phyloP scores from a whole-genome alignment of 768 basidiomycete species.

The Hericium rajendrae region DNA sequence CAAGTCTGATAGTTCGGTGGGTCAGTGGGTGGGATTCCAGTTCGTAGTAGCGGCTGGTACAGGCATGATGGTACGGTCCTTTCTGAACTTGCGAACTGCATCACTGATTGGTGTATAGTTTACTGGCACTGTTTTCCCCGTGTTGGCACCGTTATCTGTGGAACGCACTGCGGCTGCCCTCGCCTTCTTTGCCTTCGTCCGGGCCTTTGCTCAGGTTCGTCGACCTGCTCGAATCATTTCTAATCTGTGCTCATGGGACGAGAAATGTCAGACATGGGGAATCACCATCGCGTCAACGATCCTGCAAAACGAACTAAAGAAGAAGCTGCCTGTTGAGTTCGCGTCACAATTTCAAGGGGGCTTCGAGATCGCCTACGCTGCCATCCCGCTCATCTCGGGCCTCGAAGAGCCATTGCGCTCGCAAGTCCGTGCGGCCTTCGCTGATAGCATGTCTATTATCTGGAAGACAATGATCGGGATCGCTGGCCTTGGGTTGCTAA shows the following conservation, averaged over 20 bases:
- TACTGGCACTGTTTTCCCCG: constrained; percentile 8
- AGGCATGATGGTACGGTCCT: no score
- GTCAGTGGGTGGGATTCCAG: constrained; percentile 9
- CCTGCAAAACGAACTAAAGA: constrained; percentile 39
- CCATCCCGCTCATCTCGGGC: constrained; percentile 31
- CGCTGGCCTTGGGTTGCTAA: constrained; percentile 25
- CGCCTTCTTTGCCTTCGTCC: constrained; percentile 20
- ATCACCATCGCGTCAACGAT: constrained; percentile 40
- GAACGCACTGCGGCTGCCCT: constrained; percentile 25
- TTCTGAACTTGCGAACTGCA: no score
- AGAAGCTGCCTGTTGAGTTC: constrained; percentile 31
- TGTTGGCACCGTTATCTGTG: constrained; percentile 21
- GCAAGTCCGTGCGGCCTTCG: constrained; percentile 34
- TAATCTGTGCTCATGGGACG: neutral
- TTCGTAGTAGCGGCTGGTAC: constrained; percentile 3
- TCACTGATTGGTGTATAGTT: constrained; percentile 5
- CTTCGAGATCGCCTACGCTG: constrained; percentile 33
- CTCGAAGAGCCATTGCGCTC: constrained; percentile 25
- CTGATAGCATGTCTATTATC: constrained; percentile 26
- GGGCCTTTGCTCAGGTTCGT: constrained; percentile 16
- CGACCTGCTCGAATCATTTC: neutral
- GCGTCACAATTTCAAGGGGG: constrained; percentile 25
- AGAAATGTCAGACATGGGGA: constrained; percentile 34
- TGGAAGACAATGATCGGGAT: constrained; percentile 38
- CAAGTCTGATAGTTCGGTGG: constrained; percentile 2